Conservation (phyloP, 2,329 filamentous ascomycete genomes). For the Trichophaea hybrida region DNA sequence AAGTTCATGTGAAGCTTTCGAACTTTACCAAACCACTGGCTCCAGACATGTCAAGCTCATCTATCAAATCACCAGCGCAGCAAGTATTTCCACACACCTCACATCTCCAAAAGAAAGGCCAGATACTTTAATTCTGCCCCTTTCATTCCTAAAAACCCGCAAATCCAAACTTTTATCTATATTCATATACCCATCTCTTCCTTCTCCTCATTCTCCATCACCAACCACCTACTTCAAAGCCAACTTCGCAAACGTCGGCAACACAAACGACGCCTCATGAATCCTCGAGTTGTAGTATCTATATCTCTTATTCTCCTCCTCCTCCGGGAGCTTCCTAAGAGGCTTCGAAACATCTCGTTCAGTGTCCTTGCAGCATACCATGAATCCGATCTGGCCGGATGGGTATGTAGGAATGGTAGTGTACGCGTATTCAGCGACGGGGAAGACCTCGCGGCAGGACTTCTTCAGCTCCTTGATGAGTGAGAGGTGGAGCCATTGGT, state of each 20-base stretch:
- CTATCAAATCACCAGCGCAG: no score
- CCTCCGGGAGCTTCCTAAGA: conserved; percentile 61
- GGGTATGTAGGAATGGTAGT: conserved; percentile 99
- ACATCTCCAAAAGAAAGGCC: no score
- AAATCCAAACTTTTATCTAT: no score
- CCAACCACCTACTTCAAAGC: conserved; percentile 13
- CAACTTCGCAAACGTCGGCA: conserved; percentile 87
- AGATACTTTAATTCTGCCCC: no score
- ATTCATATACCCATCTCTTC: no score
- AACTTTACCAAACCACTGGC: no score
- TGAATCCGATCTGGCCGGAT: conserved; percentile 98
- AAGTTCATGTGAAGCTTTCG: no score
- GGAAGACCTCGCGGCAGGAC: conserved; percentile 93
- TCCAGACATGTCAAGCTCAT: no score
- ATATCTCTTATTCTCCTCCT: conserved; percentile 88
- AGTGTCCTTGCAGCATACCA: conserved; percentile 96
- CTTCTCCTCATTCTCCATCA: not conserved
- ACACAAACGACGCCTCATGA: conserved; percentile 82
- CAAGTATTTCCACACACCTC: no score
- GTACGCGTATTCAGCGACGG: conserved; percentile 94
- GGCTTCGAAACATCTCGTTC: conserved; percentile 72
- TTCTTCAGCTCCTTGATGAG: conserved; percentile 94
- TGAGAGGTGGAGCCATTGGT: conserved; percentile 94
- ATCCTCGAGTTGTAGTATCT: conserved; percentile 96
- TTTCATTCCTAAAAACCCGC: no score